A percentile compares a stretch with the other conserved stretches of the same genome.
These are phyloP conservation scores for Fraxinus quadrangulata DNA, from an alignment of 257 asterid species.

Conservation along the genomic window DNA sequence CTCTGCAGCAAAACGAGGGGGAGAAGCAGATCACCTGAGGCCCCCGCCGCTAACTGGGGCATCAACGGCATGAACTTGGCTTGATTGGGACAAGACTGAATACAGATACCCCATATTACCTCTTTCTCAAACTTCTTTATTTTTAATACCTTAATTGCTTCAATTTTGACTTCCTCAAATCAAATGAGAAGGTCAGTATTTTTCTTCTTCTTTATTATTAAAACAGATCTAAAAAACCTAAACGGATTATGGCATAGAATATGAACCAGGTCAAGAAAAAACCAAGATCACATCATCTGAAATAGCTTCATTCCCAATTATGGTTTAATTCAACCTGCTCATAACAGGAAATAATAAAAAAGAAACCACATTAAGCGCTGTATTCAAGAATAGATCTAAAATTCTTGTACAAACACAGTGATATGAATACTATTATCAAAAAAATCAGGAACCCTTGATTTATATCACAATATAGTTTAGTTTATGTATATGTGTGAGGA, in stretches of 20 bases:
- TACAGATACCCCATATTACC: constrained; percentile 80
- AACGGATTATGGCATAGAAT: constrained; percentile 22
- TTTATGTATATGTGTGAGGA: neutral
- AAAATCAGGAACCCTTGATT: constrained; percentile 20
- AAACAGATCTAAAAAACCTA: constrained; percentile 22
- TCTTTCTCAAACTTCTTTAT: constrained; percentile 20
- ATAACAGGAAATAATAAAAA: neutral
- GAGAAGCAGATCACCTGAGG: constrained; percentile 56
- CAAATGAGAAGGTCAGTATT: constrained; percentile 26
- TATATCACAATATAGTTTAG: neutral
- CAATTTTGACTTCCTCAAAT: constrained; percentile 24
- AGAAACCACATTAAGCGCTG: constrained; percentile 30
- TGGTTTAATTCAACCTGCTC: constrained; percentile 36
- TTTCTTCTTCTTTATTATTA: constrained; percentile 16
- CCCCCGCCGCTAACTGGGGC: constrained; percentile 98
- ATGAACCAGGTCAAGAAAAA: constrained; percentile 19
- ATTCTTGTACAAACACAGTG: constrained; percentile 22
- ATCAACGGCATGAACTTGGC: constrained; percentile 65
- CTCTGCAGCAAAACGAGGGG: constrained; percentile 6
- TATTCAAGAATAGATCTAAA: constrained; percentile 40
- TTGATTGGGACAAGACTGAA: constrained; percentile 72
- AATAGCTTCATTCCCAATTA: constrained; percentile 28
- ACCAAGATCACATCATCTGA: constrained; percentile 37
- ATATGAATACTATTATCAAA: too few species aligned
- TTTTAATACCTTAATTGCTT: constrained; percentile 16